Conservation (phyloP, 305 asterid species). For the Salvia sclarea region DNA sequence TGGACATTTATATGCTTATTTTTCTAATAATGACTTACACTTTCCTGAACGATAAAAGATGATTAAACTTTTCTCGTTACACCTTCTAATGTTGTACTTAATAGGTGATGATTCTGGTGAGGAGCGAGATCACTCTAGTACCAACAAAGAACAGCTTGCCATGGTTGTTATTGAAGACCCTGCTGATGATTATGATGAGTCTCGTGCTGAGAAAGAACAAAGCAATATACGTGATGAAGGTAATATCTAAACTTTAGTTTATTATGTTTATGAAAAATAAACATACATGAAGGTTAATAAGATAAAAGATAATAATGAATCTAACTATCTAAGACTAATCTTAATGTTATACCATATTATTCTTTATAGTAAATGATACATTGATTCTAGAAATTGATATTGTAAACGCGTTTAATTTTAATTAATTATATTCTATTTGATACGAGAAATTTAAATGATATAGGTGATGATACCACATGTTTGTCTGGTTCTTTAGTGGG, state of each 20-base stretch:
- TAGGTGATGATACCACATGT: not conserved
- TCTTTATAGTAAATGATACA: not conserved
- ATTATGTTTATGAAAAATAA: not conserved
- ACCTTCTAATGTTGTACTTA: not conserved
- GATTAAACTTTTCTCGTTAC: not conserved
- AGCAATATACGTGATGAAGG: not conserved
- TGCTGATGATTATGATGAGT: not conserved
- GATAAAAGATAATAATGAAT: not conserved
- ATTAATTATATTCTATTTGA: too few species aligned
- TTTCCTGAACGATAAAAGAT: not conserved
- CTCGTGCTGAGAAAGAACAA: not conserved
- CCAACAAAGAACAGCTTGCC: not conserved
- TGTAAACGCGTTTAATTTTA: too few species aligned
- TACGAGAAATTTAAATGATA: not conserved
- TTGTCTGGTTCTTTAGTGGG: not conserved
- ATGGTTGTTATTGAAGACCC: not conserved
- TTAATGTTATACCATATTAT: not conserved
- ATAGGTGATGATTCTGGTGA: not conserved
- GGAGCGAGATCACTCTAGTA: not conserved
- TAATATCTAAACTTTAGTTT: not conserved
- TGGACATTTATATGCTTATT: conserved; percentile 46
- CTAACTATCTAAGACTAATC: not conserved
- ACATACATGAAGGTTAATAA: not conserved
- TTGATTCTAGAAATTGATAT: too few species aligned
- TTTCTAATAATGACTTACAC: not conserved